Percentiles rank a stretch among this genome's conserved stretches.
Evolutionary conservation across 2,329 filamentous ascomycete genomes (phyloP).

Genomic region (Fusarium circinatum): DNA sequence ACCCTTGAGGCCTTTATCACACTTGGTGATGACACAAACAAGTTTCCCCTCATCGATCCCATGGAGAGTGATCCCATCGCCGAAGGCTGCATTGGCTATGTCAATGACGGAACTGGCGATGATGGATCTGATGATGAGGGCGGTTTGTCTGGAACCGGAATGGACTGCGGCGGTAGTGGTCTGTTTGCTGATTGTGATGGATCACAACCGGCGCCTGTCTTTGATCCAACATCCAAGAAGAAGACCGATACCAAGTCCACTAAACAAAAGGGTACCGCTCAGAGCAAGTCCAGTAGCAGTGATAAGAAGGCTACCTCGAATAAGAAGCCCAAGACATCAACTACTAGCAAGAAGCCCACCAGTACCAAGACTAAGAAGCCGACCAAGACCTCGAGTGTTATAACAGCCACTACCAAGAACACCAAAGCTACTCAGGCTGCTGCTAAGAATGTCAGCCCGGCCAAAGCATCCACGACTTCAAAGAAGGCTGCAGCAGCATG

Average conservation of each 20-base stretch:
- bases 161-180: background rate
- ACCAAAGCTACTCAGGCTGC: background rate
- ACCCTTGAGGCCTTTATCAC: background rate
- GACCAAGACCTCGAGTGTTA: background rate
- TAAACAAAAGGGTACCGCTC: background rate
- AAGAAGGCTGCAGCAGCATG: background rate
- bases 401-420: background rate
- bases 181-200: background rate
- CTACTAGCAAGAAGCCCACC: background rate
- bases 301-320: background rate
- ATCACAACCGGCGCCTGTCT: background rate
- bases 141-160: background rate
- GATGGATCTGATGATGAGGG: background rate
- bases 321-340: background rate
- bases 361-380: background rate
- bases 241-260: background rate
- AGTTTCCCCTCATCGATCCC: background rate
- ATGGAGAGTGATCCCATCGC: constrained; percentile 4
- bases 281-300: background rate
- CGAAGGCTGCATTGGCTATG: constrained; percentile 6
- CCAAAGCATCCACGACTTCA: background rate
- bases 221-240: background rate
- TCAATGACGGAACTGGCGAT: background rate
- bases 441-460: fast-evolving
- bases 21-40: background rate